Conservation (phyloP, 2,329 filamentous ascomycete genomes). For the Sarocladium kiliense region DNA sequence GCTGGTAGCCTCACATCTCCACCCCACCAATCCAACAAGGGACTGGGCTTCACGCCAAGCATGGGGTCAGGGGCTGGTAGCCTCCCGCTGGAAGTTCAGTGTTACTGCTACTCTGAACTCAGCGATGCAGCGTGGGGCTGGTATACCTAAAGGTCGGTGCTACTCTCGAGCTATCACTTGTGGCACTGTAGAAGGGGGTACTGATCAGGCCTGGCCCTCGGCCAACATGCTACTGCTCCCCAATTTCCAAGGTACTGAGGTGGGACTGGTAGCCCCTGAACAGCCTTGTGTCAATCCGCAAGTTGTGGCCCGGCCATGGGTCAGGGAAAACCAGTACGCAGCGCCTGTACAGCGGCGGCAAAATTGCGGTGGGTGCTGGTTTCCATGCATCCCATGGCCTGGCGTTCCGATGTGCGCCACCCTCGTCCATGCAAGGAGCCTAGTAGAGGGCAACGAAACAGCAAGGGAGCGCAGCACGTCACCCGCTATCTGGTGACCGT, state of each 20-base stretch:
- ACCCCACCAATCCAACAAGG: not conserved
- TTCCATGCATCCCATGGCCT: constrained; percentile 37
- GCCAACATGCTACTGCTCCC: not conserved
- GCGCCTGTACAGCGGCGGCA: not conserved
- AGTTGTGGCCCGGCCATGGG: not conserved
- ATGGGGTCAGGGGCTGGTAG: not conserved
- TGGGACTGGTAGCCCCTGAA: not conserved
- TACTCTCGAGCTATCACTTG: not conserved
- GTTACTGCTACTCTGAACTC: not conserved
- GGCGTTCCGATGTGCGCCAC: too few species aligned
- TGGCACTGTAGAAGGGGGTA: not conserved
- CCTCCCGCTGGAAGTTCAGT: not conserved
- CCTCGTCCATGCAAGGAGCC: too few species aligned
- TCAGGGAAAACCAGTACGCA: not conserved
- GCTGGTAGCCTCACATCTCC: not conserved
- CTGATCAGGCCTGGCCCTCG: not conserved
- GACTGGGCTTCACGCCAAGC: not conserved
- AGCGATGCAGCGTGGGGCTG: not conserved
- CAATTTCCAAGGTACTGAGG: not conserved
- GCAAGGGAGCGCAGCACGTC: too few species aligned
- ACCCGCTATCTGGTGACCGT: too few species aligned
- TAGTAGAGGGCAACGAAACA: too few species aligned
- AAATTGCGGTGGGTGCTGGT: not conserved
- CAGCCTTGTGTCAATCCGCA: not conserved
- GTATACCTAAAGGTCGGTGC: not conserved